Base-by-base conservation (phyloP, 306 rosid genomes). In the Fagus crenata region DNA sequence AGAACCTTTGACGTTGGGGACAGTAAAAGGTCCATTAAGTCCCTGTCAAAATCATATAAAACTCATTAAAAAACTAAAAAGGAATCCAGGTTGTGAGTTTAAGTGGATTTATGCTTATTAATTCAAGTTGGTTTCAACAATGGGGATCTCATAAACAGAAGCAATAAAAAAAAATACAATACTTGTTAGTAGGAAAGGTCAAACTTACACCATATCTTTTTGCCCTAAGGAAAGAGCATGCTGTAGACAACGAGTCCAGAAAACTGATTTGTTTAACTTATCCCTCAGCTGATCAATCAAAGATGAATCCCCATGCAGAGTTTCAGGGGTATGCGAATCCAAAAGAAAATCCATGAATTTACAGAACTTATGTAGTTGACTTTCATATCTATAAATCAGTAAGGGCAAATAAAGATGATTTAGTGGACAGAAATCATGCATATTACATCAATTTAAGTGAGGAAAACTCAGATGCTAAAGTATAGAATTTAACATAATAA, bases 1-100 rank as follows among this genome's bases (percentile, higher is more conserved):
- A 94, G 82, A 84, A 90, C 96, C 83, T 94, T 92, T 31, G 96
- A 92, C 53, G 97, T 90, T 28, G 97, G 98, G 80, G 97, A 89
- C 51, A 94, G 71, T 72, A 94, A 78, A 77, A 94, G 93, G 80
- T 94, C 98, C 95, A 89, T 83, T 78, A 94, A 90, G 74, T 88
- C 86, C 78, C 98, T 94, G 92, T 79, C 86, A 80, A 77, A 76
- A 80, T 59, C 37, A 59, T 59, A 59, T 11, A 46, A 28, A 59
- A 59, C 7, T 4, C 65, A 28, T 31, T 59, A 59, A 22, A 46
- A 46, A 46, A 12, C 14, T 46, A 46, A 46, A 22, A 9, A 46
- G 51, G 11, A 1, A 46, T 46, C 11, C 65, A 9, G 28, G 37
- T 28, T 1, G 35, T 59, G 5, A 59, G 37, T 31, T 32, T 22